Evolutionary conservation across 2,329 filamentous ascomycete species (phyloP), one percentile per base, ranked within the genome.

Genomic region (Colletotrichum costaricense): DNA sequence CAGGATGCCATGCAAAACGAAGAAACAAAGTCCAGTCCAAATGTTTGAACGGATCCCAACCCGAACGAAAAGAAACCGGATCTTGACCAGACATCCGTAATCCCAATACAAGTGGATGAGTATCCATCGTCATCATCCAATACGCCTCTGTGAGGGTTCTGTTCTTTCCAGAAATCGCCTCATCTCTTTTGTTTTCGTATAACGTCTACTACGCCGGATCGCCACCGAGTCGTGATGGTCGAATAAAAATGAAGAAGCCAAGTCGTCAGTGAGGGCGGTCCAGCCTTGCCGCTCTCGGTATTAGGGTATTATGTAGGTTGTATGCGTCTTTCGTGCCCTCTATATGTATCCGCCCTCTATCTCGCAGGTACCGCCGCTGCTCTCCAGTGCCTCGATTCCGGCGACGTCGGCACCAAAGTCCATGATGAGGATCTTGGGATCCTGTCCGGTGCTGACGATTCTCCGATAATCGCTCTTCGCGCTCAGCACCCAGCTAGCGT

Each of bases 401-500:
- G 86, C 80, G 5, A 93, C 85, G 56, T 86, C 87, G 22, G 87
- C 87, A 35, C 91, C 97, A 85, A 98, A 99, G 84, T 99, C 97
- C 88, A 98, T 93, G 73, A 99, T 93, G 72, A 98, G 85, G 64
- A 97, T 95, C 80, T 97, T 93, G 42, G 95, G 94, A 79, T 98
- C 95, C 83, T 99, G 97, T 63, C 95, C 97, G 0, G 96, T 97
- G 78, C 95, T 97, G 75, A 99, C 94, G 75, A 99, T 97, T 74
- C 97, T 91, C 72, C 96, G 89, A 82, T 98, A 98, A 81, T 99
- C 96, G 75, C 94, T 95, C 88, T 98, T 98, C 64, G 97, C 97
- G 76, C 94, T 95, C 72, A 99, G 86, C 79, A 99, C 97, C 97
- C 97, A 99, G 83, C 95, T 97, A 12, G 93, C 93, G 72, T 98